phyloP scores from a whole-genome alignment of 176 grass and related monocot genomes.

The Triticum dicoccoides region DNA sequence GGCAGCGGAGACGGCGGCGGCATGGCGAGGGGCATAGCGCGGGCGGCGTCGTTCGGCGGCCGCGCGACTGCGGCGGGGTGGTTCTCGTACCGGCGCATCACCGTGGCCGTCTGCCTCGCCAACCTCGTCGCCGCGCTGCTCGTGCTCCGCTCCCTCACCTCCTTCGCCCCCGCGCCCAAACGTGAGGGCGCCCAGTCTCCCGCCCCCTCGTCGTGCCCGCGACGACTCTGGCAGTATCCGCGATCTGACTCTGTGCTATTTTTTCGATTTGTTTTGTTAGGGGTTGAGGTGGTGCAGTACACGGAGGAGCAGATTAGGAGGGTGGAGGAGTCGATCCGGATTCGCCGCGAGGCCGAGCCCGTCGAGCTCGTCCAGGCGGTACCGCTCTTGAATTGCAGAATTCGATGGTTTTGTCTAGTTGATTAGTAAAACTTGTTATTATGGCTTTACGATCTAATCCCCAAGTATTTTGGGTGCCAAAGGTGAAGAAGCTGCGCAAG shows the following conservation, averaged over 20 bases:
- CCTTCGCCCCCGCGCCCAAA: constrained; percentile 13
- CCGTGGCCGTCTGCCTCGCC: constrained; percentile 66
- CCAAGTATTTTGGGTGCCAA: neutral
- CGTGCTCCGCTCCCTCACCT: constrained; percentile 71
- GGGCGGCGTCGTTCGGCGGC: constrained; percentile 35
- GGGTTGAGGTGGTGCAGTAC: constrained; percentile 33
- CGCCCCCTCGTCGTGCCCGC: neutral
- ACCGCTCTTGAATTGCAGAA: neutral
- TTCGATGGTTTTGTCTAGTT: neutral
- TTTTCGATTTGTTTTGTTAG: neutral
- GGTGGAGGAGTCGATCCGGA: constrained; percentile 80
- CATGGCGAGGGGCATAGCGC: constrained; percentile 64
- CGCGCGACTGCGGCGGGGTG: constrained; percentile 38
- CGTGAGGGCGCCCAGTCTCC: constrained; percentile 29
- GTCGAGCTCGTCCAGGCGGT: constrained; percentile 78
- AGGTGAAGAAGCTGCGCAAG: constrained; percentile 74
- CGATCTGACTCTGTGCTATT: neutral
- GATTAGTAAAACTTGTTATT: neutral
- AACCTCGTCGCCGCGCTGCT: constrained; percentile 77
- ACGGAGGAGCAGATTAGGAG: constrained; percentile 69
- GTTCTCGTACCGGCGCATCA: constrained; percentile 74
- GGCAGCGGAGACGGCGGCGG: neutral
- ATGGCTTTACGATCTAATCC: constrained; percentile 4
- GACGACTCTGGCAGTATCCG: neutral
- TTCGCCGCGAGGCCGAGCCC: constrained; percentile 59